These are phyloP conservation scores for Pythium oligandrum DNA, from an alignment of 352 stramenopile genomes.

Conservation along the genomic window DNA sequence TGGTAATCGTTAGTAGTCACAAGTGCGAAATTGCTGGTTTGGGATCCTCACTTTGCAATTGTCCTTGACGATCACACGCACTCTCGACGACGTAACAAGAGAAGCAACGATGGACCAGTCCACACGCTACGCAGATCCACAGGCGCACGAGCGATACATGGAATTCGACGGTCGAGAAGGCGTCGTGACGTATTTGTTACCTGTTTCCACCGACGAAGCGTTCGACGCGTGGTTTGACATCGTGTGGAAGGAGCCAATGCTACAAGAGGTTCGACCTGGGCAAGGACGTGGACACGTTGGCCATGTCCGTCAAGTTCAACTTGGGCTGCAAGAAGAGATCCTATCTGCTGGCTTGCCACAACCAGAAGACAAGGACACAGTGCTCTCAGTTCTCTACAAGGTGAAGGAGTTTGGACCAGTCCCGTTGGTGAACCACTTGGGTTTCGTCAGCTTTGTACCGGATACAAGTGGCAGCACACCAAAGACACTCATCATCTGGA, in stretches of 20 bases:
- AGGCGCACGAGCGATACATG: constrained; percentile 37
- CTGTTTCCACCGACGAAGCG: constrained; percentile 31
- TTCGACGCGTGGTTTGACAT: constrained; percentile 63
- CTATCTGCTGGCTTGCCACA: constrained; percentile 44
- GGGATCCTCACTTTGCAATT: no score
- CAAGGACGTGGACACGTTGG: constrained; percentile 49
- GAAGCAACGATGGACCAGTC: no score
- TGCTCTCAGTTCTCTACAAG: constrained; percentile 50
- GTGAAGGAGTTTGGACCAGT: constrained; percentile 40
- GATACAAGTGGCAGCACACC: constrained; percentile 19
- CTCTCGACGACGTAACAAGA: no score
- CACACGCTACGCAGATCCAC: constrained; percentile 34
- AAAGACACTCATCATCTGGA: constrained; percentile 48
- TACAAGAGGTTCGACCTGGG: constrained; percentile 35
- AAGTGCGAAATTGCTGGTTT: no score
- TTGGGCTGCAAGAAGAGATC: constrained; percentile 67
- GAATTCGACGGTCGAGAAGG: constrained; percentile 52
- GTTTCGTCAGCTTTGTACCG: constrained; percentile 55
- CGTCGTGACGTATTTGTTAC: constrained; percentile 47
- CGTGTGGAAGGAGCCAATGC: constrained; percentile 30
- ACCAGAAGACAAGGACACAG: constrained; percentile 19
- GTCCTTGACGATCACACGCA: no score
- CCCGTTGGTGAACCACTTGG: constrained; percentile 38
- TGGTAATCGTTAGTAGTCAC: no score
- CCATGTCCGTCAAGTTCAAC: constrained; percentile 31